Percentiles rank a stretch among this genome's conserved stretches.
Conservation (phyloP, 2,329 filamentous ascomycete genomes). For the Tolypocladium nubicola region DNA sequence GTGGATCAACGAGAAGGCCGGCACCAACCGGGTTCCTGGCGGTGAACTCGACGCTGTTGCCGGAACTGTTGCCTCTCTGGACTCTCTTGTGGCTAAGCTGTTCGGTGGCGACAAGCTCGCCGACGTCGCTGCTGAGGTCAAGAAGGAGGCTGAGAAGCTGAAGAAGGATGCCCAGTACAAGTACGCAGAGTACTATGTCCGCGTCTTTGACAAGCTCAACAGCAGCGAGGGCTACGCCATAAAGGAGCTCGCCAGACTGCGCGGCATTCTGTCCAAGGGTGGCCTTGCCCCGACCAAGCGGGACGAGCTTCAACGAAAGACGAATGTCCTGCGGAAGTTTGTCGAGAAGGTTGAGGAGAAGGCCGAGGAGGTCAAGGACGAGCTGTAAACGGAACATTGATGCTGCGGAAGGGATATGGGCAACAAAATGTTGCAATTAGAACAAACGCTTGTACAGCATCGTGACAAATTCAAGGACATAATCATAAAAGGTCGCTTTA, state of each 20-base stretch:
- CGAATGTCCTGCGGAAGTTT: constrained; percentile 81
- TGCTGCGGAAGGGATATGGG: neutral
- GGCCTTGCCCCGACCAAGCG: constrained; percentile 76
- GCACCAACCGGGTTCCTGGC: constrained; percentile 73
- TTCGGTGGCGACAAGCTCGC: constrained; percentile 50
- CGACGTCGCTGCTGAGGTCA: constrained; percentile 58
- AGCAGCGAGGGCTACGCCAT: constrained; percentile 67
- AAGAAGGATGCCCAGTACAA: constrained; percentile 55
- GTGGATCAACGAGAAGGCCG: constrained; percentile 82
- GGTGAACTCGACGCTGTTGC: constrained; percentile 70
- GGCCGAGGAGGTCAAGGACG: constrained; percentile 25
- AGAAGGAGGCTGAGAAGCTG: constrained; percentile 57
- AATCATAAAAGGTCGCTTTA: no score
- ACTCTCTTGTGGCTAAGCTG: constrained; percentile 66
- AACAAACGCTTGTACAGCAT: neutral
- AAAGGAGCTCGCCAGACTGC: constrained; percentile 77
- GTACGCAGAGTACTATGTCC: constrained; percentile 90
- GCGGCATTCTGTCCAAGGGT: constrained; percentile 75
- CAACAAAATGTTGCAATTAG: neutral
- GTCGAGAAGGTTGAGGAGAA: constrained; percentile 46
- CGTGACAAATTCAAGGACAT: no score
- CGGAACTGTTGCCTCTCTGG: constrained; percentile 72
- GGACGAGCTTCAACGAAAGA: constrained; percentile 77
- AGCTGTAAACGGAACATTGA: constrained; percentile 20
- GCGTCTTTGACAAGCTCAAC: constrained; percentile 76